Conservation (phyloP, 106 monocot genomes). For the Agapanthus africanus region DNA sequence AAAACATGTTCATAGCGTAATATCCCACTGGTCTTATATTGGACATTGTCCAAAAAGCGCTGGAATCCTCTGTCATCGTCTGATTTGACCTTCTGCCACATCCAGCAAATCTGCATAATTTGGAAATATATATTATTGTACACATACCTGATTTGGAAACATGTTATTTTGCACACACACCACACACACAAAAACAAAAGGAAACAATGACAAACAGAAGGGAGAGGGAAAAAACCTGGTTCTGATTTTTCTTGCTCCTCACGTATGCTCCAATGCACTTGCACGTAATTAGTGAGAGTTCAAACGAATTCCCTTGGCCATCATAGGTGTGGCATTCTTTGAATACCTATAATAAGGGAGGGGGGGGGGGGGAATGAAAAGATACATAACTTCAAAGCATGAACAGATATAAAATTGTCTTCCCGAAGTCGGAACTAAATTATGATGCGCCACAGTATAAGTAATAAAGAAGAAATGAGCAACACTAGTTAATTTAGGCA, state of each 20-base stretch:
- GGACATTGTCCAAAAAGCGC: constrained; percentile 90
- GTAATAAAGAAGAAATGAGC: no score
- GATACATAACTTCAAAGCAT: no score
- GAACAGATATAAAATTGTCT: no score
- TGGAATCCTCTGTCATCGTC: constrained; percentile 74
- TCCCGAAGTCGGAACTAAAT: no score
- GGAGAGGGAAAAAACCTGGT: constrained; percentile 59
- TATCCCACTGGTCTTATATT: constrained; percentile 91
- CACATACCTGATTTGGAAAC: no score
- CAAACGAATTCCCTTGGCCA: constrained; percentile 53
- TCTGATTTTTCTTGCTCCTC: constrained; percentile 97
- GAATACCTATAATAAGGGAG: constrained; percentile 70
- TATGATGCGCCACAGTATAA: no score
- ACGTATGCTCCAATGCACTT: constrained; percentile 98
- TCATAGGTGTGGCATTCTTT: constrained; percentile 68
- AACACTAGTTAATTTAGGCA: no score
- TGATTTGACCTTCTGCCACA: constrained; percentile 89
- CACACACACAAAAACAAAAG: no score
- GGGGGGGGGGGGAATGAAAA: no score
- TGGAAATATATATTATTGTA: not conserved
- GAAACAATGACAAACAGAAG: not conserved
- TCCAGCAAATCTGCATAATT: constrained; percentile 81
- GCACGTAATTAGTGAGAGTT: constrained; percentile 77
- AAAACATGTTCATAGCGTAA: constrained; percentile 94
- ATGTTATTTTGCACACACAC: no score